Conservation (phyloP, 306 rosid genomes). For the Phaseolus lunatus region DNA sequence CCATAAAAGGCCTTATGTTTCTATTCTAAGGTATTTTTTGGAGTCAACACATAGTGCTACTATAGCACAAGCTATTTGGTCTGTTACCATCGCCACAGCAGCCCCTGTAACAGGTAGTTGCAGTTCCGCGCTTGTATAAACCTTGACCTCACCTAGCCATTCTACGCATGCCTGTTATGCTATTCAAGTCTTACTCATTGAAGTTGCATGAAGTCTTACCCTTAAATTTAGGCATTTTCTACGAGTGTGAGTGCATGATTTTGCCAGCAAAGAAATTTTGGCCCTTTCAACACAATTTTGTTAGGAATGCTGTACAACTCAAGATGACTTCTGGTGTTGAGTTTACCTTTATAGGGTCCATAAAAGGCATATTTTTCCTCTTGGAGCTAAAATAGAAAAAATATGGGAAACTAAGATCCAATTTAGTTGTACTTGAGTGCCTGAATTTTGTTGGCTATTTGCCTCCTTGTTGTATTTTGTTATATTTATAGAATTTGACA, state of each 20-base stretch:
- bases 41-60: no score
- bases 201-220: constrained; percentile 29
- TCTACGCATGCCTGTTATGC: neutral
- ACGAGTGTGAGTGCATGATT: constrained; percentile 5
- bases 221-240: constrained; percentile 16
- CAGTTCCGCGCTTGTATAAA: no score
- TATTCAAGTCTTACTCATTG: constrained; percentile 22
- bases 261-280: constrained; percentile 21
- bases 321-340: constrained; percentile 6
- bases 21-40: no score
- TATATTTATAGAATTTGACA: neutral
- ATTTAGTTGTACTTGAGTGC: constrained; percentile 9
- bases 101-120: no score
- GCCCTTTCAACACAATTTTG: constrained; percentile 15
- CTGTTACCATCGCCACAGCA: no score
- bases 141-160: neutral
- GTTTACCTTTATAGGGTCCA: constrained; percentile 1
- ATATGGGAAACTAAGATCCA: neutral
- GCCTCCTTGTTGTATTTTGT: neutral
- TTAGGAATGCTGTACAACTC: neutral
- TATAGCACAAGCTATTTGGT: no score
- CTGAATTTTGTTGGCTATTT: neutral
- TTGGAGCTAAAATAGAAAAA: neutral
- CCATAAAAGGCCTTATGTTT: no score
- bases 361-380: neutral